A percentile compares a stretch with the other conserved stretches of the same genome.
Conservation (phyloP, 1,284 basidiomycete species). For the Peniophora sp. region DNA sequence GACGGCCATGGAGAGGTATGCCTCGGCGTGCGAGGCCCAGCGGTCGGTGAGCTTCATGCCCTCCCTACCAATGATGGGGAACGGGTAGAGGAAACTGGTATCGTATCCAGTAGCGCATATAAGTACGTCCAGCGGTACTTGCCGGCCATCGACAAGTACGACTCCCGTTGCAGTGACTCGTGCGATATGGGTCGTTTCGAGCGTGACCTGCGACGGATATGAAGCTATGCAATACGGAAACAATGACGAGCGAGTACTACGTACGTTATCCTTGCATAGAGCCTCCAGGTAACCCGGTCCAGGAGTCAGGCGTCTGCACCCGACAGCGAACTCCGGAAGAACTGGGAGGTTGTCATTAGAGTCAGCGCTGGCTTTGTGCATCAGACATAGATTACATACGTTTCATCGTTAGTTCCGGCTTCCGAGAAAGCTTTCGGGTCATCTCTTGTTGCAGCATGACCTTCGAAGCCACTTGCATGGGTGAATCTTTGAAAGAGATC, state of each 20-base stretch:
- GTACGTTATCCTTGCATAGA: constrained; percentile 49
- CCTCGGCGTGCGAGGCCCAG: constrained; percentile 36
- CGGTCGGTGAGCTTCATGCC: constrained; percentile 36
- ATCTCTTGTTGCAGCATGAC: constrained; percentile 38
- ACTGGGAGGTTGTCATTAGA: not conserved
- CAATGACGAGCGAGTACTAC: constrained; percentile 8
- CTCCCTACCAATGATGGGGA: constrained; percentile 38
- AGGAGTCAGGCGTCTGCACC: constrained; percentile 44
- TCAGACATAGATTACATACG: constrained; percentile 24
- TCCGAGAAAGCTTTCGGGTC: constrained; percentile 41
- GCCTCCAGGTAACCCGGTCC: constrained; percentile 63
- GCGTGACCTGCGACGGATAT: constrained; percentile 30
- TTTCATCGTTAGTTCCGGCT: constrained; percentile 51
- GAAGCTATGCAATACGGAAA: not conserved
- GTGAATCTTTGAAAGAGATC: constrained; percentile 34
- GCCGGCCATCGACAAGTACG: constrained; percentile 38
- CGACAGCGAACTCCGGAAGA: not conserved
- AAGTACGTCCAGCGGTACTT: constrained; percentile 44
- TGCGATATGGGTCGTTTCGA: constrained; percentile 38
- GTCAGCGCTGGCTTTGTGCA: not conserved
- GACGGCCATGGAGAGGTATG: constrained; percentile 41
- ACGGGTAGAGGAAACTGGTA: constrained; percentile 34
- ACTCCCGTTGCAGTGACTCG: constrained; percentile 42
- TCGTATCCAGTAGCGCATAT: constrained; percentile 55
- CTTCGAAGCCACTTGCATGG: constrained; percentile 31